Evolutionary conservation across 2,329 filamentous ascomycete species (phyloP), one percentile per base, ranked within the genome.

Genomic region (Karstenula rhodostoma): DNA sequence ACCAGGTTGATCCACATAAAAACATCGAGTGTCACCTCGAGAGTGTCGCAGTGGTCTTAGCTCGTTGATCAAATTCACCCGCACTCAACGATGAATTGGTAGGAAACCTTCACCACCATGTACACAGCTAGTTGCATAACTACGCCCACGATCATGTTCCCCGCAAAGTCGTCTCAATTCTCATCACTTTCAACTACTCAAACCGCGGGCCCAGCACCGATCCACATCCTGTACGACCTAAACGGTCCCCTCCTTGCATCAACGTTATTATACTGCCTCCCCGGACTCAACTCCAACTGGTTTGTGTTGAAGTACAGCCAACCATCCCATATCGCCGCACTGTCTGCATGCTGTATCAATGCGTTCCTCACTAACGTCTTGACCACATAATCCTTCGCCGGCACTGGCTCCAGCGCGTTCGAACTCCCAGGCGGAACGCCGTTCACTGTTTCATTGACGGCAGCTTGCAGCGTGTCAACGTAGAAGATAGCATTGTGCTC

Each of bases 401-500:
- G 60, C 19, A 81, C 73, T 0, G 68, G 67, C 1, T 77, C 77
- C 4, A 52, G 35, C 23, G 35, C 13, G 17, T 42, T 52, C 8
- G 58, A 56, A 0, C 76, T 76, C 19, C 76, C 77, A 25, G 74
- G 64, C 3, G 67, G 60, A 6, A 72, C 62, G 0, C 73, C 75
- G 53, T 81, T 78, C 15, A 80, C 71, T 12, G 73, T 73, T 57
- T 71, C 66, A 13, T 74, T 74, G 17, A 76, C 67, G 55, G 77
- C 66, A 1, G 70, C 66, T 60, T 77, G 73, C 19, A 72, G 62
- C 3, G 77, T 80, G 58, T 80, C 75, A 51, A 81, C 77, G 55
- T 81, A 80, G 67, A 78, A 80, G 42, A 81, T 79, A 5, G 79
- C 77, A 58, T 82, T 82, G 46, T 81, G 79, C 66, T 82, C 80